Conservation (phyloP, 2,329 filamentous ascomycete species). For the Purpureocillium takamizusanense region DNA sequence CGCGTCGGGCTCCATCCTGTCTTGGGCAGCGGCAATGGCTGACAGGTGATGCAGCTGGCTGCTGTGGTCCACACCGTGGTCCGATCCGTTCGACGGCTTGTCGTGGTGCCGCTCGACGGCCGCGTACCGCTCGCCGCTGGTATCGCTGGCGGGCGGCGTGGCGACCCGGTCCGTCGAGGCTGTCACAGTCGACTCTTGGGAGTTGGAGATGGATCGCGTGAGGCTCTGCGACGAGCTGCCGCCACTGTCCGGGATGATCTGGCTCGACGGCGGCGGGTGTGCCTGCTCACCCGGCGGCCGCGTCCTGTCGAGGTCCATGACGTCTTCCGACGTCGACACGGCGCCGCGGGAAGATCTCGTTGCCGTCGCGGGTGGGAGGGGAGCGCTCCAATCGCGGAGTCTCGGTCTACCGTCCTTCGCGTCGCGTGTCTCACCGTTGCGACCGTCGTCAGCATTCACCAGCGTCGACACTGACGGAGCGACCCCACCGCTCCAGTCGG, state of each 20-base stretch:
- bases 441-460: not conserved
- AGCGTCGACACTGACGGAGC: not conserved
- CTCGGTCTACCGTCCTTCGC: not conserved
- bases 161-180: conserved; percentile 15
- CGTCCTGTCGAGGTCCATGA: conserved; percentile 2
- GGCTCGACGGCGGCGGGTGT: not conserved
- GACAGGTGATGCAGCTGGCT: conserved; percentile 51
- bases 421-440: not conserved
- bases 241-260: conserved; percentile 2
- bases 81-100: conserved; percentile 6
- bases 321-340: not conserved
- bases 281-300: conserved; percentile 3
- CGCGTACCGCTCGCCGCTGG: conserved; percentile 5
- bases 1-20: conserved; percentile 34
- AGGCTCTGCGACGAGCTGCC: conserved; percentile 9
- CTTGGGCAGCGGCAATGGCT: conserved; percentile 44
- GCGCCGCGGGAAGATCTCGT: no score
- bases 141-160: conserved; percentile 18
- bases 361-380: no score
- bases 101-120: conserved; percentile 4
- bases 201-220: conserved; percentile 10
- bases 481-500: conserved; percentile 1
- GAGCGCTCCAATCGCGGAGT: no score
- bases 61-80: conserved; percentile 32
- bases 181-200: conserved; percentile 18